These are phyloP conservation scores for Cutaneotrichosporon arboriforme DNA, from an alignment of 1,284 basidiomycete species.

Conservation along the genomic window DNA sequence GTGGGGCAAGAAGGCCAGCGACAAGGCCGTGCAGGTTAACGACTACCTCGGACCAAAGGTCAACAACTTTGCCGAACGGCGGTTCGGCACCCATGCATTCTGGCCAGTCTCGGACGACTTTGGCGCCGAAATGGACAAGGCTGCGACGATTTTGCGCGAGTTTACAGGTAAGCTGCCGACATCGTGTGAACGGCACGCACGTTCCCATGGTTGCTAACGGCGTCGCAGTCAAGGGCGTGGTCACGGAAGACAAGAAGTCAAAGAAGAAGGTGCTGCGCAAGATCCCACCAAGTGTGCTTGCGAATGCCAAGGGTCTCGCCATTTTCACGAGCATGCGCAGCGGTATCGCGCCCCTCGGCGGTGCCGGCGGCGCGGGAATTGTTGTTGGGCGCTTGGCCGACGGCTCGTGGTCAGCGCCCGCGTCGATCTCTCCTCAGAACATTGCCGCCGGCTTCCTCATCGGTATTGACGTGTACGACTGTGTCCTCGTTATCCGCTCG, in stretches of 20 bases:
- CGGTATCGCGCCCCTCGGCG: constrained; percentile 54
- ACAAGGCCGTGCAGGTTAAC: constrained; percentile 26
- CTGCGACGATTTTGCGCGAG: constrained; percentile 50
- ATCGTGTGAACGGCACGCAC: too few species aligned
- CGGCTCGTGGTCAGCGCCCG: constrained; percentile 53
- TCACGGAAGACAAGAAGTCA: constrained; percentile 39
- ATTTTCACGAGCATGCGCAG: constrained; percentile 53
- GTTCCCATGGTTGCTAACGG: background rate
- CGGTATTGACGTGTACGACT: constrained; percentile 51
- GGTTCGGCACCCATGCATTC: constrained; percentile 52
- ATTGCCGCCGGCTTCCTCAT: constrained; percentile 48
- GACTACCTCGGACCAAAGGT: constrained; percentile 44
- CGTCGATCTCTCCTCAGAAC: constrained; percentile 53
- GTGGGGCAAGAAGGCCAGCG: constrained; percentile 41
- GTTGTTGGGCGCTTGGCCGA: constrained; percentile 49
- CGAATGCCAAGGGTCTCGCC: constrained; percentile 48
- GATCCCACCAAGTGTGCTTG: constrained; percentile 52
- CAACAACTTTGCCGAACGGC: constrained; percentile 42
- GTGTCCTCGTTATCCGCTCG: constrained; percentile 50
- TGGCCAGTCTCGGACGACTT: constrained; percentile 54
- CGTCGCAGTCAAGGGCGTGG: constrained; percentile 37
- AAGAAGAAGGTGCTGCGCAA: constrained; percentile 51
- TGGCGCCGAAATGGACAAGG: constrained; percentile 52
- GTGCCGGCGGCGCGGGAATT: constrained; percentile 52
- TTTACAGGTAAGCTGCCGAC: constrained; percentile 48